Percentiles rank a stretch among this genome's conserved stretches.
Conservation (phyloP, 768 basidiomycete genomes). For the Amanita pseudoporphyria region DNA sequence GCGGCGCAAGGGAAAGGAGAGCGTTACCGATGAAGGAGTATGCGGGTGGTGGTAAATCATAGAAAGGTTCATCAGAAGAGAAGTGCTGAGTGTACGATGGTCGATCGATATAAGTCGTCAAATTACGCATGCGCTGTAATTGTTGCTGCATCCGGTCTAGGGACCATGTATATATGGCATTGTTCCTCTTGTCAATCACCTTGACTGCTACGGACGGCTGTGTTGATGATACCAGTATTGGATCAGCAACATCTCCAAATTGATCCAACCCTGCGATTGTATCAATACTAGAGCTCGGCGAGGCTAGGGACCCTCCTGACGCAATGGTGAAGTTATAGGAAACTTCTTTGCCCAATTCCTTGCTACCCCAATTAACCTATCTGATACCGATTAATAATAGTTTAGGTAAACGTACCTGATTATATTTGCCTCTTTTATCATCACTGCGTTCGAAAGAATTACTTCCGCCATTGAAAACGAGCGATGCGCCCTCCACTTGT, state of each 20-base stretch:
- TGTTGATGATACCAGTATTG: constrained; percentile 56
- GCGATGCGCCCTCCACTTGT: constrained; percentile 77
- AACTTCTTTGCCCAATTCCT: constrained; percentile 79
- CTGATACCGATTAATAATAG: background rate
- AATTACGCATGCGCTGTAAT: constrained; percentile 86
- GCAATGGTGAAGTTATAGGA: constrained; percentile 89
- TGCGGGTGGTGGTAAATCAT: constrained; percentile 76
- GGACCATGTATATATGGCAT: constrained; percentile 88
- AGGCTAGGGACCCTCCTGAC: constrained; percentile 70
- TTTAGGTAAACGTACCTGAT: constrained; percentile 47
- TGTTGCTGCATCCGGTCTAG: constrained; percentile 82
- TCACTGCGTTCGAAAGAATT: constrained; percentile 73
- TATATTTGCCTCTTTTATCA: constrained; percentile 91
- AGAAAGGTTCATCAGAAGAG: constrained; percentile 88
- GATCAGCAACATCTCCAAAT: constrained; percentile 90
- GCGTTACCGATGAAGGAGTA: constrained; percentile 93
- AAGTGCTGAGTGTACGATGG: constrained; percentile 94
- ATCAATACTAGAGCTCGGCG: constrained; percentile 76
- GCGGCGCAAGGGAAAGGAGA: constrained; percentile 69
- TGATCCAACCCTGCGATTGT: constrained; percentile 82
- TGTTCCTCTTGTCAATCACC: constrained; percentile 81
- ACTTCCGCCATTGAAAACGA: constrained; percentile 91
- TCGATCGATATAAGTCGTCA: constrained; percentile 82
- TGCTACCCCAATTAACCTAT: constrained; percentile 33
- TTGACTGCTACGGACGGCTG: constrained; percentile 87